These are phyloP conservation scores for Balamuthia mandrillaris DNA, from an alignment of 208 protist genomes.

Conservation along the genomic window DNA sequence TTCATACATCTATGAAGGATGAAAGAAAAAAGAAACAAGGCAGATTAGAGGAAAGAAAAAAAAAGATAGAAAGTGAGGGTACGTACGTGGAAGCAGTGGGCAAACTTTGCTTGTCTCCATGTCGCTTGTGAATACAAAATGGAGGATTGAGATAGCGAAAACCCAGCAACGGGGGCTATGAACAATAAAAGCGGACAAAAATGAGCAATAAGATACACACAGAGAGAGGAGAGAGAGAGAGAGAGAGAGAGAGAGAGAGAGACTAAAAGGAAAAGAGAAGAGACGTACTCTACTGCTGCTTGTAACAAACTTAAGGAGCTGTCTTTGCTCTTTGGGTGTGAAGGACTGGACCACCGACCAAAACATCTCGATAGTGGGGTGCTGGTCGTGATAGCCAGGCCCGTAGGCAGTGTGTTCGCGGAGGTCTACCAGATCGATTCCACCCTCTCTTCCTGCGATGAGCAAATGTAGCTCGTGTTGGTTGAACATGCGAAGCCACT, in stretches of 20 bases:
- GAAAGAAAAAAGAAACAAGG: too few species aligned
- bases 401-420: slow-evolving; percentile 80
- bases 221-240: not conserved
- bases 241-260: not conserved
- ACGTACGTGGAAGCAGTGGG: not conserved
- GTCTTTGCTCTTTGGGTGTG: not conserved
- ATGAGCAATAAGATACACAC: not conserved
- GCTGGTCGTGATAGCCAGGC: slow-evolving; percentile 65
- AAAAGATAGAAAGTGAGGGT: too few species aligned
- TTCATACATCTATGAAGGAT: too few species aligned
- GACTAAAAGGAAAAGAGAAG: not conserved
- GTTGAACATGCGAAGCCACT: slow-evolving; percentile 77
- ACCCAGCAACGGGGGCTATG: not conserved
- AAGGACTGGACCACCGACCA: slow-evolving; percentile 81
- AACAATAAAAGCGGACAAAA: not conserved
- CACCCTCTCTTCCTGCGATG: slow-evolving; percentile 73
- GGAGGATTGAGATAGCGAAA: not conserved
- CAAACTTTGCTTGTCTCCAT: not conserved
- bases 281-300: not conserved
- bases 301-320: not conserved
- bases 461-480: slow-evolving; percentile 80
- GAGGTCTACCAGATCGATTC: slow-evolving; percentile 85
- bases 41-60: too few species aligned
- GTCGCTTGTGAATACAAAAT: not conserved
- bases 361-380: slow-evolving; percentile 73